Conservation (phyloP, 2,329 filamentous ascomycete genomes). For the Bretziella fagacearum region DNA sequence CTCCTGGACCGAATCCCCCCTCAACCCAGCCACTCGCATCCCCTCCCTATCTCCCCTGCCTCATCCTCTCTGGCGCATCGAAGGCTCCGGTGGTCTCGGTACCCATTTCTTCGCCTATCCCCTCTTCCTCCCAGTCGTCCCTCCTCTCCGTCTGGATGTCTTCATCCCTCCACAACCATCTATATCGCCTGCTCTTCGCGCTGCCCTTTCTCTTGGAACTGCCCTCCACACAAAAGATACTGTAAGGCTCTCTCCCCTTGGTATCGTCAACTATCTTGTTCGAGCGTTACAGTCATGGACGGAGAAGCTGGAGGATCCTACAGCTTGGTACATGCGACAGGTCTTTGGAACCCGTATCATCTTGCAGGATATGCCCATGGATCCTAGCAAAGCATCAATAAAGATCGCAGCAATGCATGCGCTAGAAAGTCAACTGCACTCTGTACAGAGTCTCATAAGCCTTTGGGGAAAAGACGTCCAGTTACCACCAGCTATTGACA, state of each 20-base stretch:
- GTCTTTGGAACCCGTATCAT: slow-evolving; percentile 43
- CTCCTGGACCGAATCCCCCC: slow-evolving; percentile 30
- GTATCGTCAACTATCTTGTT: slow-evolving; percentile 36
- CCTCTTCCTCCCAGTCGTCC: slow-evolving; percentile 28
- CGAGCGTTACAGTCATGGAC: slow-evolving; percentile 38
- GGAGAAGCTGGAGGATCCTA: slow-evolving; percentile 19
- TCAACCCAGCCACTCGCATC: slow-evolving; percentile 45
- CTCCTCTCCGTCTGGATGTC: slow-evolving; percentile 39
- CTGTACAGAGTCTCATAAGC: slow-evolving; percentile 24
- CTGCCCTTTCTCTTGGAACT: slow-evolving; percentile 31
- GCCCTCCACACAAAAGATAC: slow-evolving; percentile 40
- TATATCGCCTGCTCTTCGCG: slow-evolving; percentile 26
- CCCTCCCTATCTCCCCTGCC: slow-evolving; percentile 33
- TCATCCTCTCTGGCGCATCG: slow-evolving; percentile 38
- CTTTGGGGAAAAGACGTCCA: slow-evolving; percentile 28
- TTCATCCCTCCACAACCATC: slow-evolving; percentile 36
- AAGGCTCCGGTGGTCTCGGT: slow-evolving; percentile 39
- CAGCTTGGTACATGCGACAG: slow-evolving; percentile 26
- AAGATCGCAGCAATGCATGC: slow-evolving; percentile 33
- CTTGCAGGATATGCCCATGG: slow-evolving; percentile 32
- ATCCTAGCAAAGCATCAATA: slow-evolving; percentile 30
- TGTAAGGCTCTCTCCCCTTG: slow-evolving; percentile 30
- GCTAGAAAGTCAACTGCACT: slow-evolving; percentile 35
- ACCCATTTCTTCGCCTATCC: slow-evolving; percentile 41
- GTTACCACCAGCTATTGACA: slow-evolving; percentile 32